A percentile compares a stretch with the other conserved stretches of the same genome.
phyloP scores from a whole-genome alignment of 306 rosid genomes.

The Ziziphus jujuba region DNA sequence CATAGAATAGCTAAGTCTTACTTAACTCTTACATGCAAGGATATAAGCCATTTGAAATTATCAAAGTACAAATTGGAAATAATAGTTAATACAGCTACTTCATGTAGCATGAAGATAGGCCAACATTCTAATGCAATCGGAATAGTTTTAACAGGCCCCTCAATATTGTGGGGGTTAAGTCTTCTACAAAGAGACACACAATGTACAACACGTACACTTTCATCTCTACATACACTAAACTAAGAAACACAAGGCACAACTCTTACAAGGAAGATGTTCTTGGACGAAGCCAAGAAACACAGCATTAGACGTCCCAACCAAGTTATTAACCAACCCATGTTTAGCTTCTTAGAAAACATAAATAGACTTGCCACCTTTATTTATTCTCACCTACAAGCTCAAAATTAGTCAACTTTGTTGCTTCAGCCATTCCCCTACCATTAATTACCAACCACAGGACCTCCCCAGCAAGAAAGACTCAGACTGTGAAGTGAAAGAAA shows the following conservation, averaged over 20 bases:
- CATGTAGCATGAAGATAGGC: conserved; percentile 35
- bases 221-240: conserved; percentile 46
- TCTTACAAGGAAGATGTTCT: conserved; percentile 37
- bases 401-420: conserved; percentile 27
- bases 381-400: conserved; percentile 46
- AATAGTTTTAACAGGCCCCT: conserved; percentile 28
- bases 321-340: conserved; percentile 24
- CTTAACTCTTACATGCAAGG: neutral
- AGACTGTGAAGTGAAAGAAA: conserved; percentile 20
- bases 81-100: conserved; percentile 25
- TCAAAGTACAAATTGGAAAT: neutral
- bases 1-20: neutral
- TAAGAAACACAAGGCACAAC: conserved; percentile 28
- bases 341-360: conserved; percentile 23
- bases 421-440: conserved; percentile 36
- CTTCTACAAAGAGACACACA: conserved; percentile 49
- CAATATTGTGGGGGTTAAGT: conserved; percentile 34
- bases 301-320: conserved; percentile 37
- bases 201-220: conserved; percentile 55
- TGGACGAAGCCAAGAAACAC: conserved; percentile 31
- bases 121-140: conserved; percentile 41
- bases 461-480: conserved; percentile 31
- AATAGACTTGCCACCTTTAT: conserved; percentile 31
- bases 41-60: neutral
- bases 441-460: conserved; percentile 27